Base-by-base conservation (phyloP, 768 basidiomycete genomes). In the Tephrocybe sp. region DNA sequence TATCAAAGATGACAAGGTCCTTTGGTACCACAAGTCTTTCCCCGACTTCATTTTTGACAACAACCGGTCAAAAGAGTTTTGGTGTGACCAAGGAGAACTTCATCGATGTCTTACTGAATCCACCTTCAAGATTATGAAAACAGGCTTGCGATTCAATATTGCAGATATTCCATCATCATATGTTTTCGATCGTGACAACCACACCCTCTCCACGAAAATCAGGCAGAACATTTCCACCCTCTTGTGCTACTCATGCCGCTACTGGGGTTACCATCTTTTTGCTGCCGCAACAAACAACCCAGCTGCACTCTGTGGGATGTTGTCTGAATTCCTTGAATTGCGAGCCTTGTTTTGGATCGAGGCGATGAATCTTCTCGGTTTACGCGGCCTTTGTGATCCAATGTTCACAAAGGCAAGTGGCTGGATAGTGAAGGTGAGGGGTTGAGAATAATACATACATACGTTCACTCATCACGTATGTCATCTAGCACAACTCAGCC, bases 341-440 rank as follows among this genome's bases (percentile, higher is more conserved):
- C 51, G 31, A 36, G 50, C 54, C 1, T 52, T 64, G 3, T 61
- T 64, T 46, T 64, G 61, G 63, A 62, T 63, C 27, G 61, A 64
- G 42, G 57, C 58, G 13, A 64, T 64, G 63, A 60, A 62, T 47
- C 54, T 64, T 8, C 52, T 63, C 15, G 43, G 46, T 15, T 56
- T 45, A 3, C 13, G 43, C 11, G 16, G n/a, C 22, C 52, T 41
- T 34, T 63, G 64, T 51, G 47, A n/a, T n/a, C n/a, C n/a, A n/a
- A n/a, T n/a, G n/a, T n/a, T n/a, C n/a, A n/a, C n/a, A n/a, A n/a
- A n/a, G n/a, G n/a, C n/a, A n/a, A n/a, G n/a, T n/a, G n/a, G n/a
- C n/a, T n/a, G n/a, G n/a, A n/a, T n/a, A n/a, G n/a, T n/a, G n/a
- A n/a, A n/a, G n/a, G n/a, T n/a, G n/a, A n/a, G n/a, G n/a, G n/a